Conservation (phyloP, 441 rosid species). For the Monsonia emarginata region DNA sequence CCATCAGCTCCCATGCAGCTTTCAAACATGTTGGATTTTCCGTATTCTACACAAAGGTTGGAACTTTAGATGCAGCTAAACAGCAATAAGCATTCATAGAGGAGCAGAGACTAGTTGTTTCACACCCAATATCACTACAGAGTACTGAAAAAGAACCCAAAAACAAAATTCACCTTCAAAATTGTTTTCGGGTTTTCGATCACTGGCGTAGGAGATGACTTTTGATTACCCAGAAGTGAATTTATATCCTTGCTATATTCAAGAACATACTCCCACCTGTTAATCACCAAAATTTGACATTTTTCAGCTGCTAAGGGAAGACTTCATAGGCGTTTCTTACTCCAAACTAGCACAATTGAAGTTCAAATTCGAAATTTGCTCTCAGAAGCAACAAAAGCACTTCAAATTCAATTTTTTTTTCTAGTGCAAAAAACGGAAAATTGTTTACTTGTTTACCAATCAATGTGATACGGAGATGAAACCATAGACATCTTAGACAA, state of each 20-base stretch:
- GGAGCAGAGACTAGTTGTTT: not conserved
- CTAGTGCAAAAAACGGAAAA: not conserved
- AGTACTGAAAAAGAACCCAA: not conserved
- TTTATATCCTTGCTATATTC: slow-evolving; percentile 77
- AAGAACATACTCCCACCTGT: slow-evolving; percentile 82
- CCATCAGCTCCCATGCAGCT: slow-evolving; percentile 97
- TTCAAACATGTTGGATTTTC: slow-evolving; percentile 55
- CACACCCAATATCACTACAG: not conserved
- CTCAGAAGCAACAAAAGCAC: not conserved
- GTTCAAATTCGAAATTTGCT: too few relatives aligned
- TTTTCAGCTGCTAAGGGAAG: not conserved
- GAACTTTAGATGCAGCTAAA: not conserved
- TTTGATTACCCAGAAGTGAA: slow-evolving; percentile 45
- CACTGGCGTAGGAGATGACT: slow-evolving; percentile 25
- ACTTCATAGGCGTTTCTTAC: too few relatives aligned
- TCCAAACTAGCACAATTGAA: not conserved
- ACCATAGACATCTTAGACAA: slow-evolving; percentile 46
- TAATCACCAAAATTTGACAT: slow-evolving; percentile 11
- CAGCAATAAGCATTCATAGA: not conserved
- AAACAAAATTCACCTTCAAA: slow-evolving; percentile 35
- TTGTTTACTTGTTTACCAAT: slow-evolving; percentile 46
- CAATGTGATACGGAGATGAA: slow-evolving; percentile 47
- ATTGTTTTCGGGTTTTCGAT: slow-evolving; percentile 56
- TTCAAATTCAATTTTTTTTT: not conserved
- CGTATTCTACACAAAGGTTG: slow-evolving; percentile 30